A percentile compares a stretch with the other conserved stretches of the same genome.
Conservation (phyloP, 805 yeast genomes). For the Schwanniomyces occidentalis region DNA sequence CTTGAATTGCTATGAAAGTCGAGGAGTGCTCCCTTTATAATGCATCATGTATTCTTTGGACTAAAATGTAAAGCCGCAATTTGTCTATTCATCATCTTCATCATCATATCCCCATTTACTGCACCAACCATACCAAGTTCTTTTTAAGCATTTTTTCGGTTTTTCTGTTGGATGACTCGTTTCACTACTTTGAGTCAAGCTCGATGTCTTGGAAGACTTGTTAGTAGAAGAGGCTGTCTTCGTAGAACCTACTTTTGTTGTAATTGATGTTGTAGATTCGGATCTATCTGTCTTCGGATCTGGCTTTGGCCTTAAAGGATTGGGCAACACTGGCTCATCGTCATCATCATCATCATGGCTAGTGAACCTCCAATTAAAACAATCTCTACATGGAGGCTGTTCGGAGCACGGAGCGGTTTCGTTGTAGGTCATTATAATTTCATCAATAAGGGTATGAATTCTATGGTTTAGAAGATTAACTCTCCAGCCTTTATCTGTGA, state of each 20-base stretch:
- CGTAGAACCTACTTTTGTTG: neutral
- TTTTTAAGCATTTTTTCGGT: conserved; percentile 50
- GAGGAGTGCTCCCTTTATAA: too few species aligned
- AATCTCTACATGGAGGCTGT: conserved; percentile 85
- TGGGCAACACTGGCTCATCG: conserved; percentile 39
- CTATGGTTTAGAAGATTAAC: conserved; percentile 86
- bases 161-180: conserved; percentile 4
- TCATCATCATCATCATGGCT: conserved; percentile 44
- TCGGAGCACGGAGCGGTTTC: conserved; percentile 70
- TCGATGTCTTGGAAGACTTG: neutral
- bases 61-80: too few species aligned
- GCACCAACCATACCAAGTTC: conserved; percentile 73
- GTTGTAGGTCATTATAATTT: conserved; percentile 69
- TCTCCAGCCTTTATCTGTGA: conserved; percentile 86
- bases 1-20: neutral
- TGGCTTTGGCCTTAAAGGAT: conserved; percentile 33
- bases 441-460: conserved; percentile 86
- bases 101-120: conserved; percentile 43
- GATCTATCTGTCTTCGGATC: neutral
- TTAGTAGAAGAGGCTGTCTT: neutral
- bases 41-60: too few species aligned
- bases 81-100: conserved; percentile 9
- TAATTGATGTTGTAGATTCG: conserved; percentile 1
- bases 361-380: conserved; percentile 84
- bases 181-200: conserved; percentile 4